Evolutionary conservation across 2,329 filamentous ascomycete genomes (phyloP), one percentile per base, ranked within the genome.

Genomic region (Dactylellina leptospora): DNA sequence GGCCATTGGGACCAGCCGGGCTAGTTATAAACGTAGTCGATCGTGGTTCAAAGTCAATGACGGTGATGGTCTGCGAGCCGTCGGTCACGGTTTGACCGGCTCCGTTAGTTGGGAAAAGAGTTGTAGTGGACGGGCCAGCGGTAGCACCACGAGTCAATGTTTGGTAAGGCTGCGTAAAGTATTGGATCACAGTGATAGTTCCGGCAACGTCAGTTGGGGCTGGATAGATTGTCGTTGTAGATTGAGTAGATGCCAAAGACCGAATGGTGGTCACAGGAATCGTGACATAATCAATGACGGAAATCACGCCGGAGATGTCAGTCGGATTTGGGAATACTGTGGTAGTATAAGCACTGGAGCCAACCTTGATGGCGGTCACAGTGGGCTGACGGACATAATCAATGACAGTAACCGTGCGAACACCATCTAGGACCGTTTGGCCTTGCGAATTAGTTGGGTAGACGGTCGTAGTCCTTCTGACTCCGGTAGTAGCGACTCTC

Each of bases 121-220:
- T 36, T 1, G 30, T 53, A 2, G 27, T 53, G 9, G 13, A 36
- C 3, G 16, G 4, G 13, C 10, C 30, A 20, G 18, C 28, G 6
- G 36, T 36, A 22, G 48, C 48, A 22, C 11, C 13, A 9, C 3
- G 33, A 20, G 51, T 56, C 1, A 56, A 27, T 2, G 51, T 56
- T 1, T 20, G 25, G n/a, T 16, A 11, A 2, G 51, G 51, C 20
- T 56, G 51, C 4, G 48, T 53, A 20, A 36, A 53, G 27, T 53
- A 53, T 36, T 53, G 33, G n/a, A 58, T 58, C 11, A 58, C 54
- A 20, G 54, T 58, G 13, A 42, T 58, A 4, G 54, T 58, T 18
- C 54, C 54, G 5, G 38, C 8, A 30, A 13, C 40, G 36, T 58
- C 40, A 23, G 54, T 45, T 3, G 33, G 23, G 18, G 48, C 30